A percentile compares a stretch with the other conserved stretches of the same genome.
phyloP scores from a whole-genome alignment of 345 rosid genomes.

The Hibiscus mutabilis region DNA sequence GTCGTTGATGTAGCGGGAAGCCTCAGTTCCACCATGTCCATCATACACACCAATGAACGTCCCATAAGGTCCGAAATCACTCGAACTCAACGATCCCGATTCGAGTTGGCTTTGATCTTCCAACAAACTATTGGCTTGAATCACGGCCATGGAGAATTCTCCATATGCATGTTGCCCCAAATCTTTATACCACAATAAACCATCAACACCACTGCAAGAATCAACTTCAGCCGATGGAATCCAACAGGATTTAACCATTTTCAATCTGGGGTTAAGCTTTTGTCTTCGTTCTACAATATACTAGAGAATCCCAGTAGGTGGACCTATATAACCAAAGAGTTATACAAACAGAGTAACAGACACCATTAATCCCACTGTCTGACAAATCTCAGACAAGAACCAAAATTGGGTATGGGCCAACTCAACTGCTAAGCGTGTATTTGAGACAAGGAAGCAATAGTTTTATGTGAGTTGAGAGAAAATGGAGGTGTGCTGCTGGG shows the following conservation, averaged over 20 bases:
- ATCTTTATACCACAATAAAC: conserved; percentile 62
- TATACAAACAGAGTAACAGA: neutral
- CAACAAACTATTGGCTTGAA: conserved; percentile 61
- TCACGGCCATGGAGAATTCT: conserved; percentile 71
- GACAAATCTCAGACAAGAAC: conserved; percentile 23
- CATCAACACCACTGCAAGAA: conserved; percentile 37
- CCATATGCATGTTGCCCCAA: conserved; percentile 59
- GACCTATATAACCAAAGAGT: conserved; percentile 18
- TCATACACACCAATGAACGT: conserved; percentile 73
- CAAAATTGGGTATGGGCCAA: conserved; percentile 60
- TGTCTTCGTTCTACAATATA: conserved; percentile 10
- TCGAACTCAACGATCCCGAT: conserved; percentile 54
- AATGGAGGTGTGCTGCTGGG: conserved; percentile 29
- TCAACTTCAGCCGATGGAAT: conserved; percentile 32
- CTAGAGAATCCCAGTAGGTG: conserved; percentile 8
- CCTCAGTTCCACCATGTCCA: conserved; percentile 82
- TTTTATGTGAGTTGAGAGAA: conserved; percentile 47
- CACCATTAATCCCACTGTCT: conserved; percentile 19
- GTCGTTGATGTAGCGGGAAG: conserved; percentile 52
- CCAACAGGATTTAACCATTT: conserved; percentile 67
- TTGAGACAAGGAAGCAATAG: conserved; percentile 46
- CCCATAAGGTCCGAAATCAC: conserved; percentile 38
- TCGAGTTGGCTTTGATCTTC: conserved; percentile 90
- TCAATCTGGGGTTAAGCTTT: conserved; percentile 12
- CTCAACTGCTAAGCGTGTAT: conserved; percentile 28